phyloP scores from a whole-genome alignment of 495 filamentous ascomycete species.

The Annulohypoxylon stygium region DNA sequence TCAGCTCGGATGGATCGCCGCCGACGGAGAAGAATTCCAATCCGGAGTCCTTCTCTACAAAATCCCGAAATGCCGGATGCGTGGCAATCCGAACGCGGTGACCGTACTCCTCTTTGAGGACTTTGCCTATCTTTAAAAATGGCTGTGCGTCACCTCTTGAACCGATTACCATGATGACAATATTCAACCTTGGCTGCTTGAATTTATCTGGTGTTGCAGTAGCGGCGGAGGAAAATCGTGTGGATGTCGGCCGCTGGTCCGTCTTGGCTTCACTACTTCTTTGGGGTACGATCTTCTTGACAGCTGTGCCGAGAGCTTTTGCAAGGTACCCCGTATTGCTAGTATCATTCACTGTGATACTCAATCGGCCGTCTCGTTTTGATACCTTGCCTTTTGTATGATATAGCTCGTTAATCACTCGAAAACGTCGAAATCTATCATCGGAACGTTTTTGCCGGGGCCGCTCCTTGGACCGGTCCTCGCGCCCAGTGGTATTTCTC shows the following conservation, averaged over 20 bases:
- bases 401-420: slow-evolving; percentile 73
- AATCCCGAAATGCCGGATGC: slow-evolving; percentile 74
- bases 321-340: slow-evolving; percentile 74
- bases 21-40: slow-evolving; percentile 81
- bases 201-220: slow-evolving; percentile 28
- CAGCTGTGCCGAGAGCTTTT: slow-evolving; percentile 73
- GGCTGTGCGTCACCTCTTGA: slow-evolving; percentile 83
- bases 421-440: slow-evolving; percentile 60
- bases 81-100: slow-evolving; percentile 79
- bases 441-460: slow-evolving; percentile 32
- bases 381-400: slow-evolving; percentile 73
- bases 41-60: slow-evolving; percentile 72
- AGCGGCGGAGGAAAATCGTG: slow-evolving; percentile 40
- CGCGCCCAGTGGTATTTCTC: slow-evolving; percentile 5
- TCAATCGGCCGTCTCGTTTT: slow-evolving; percentile 76
- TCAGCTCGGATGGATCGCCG: slow-evolving; percentile 78
- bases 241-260: slow-evolving; percentile 35
- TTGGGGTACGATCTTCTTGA: slow-evolving; percentile 55
- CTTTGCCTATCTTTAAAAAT: slow-evolving; percentile 77
- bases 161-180: slow-evolving; percentile 85
- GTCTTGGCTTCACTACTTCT: slow-evolving; percentile 29
- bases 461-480: slow-evolving; percentile 4
- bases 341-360: slow-evolving; percentile 77
- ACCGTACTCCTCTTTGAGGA: slow-evolving; percentile 74
- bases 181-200: slow-evolving; percentile 69